phyloP scores from a whole-genome alignment of 768 basidiomycete genomes.

The Amanita fuliginea region DNA sequence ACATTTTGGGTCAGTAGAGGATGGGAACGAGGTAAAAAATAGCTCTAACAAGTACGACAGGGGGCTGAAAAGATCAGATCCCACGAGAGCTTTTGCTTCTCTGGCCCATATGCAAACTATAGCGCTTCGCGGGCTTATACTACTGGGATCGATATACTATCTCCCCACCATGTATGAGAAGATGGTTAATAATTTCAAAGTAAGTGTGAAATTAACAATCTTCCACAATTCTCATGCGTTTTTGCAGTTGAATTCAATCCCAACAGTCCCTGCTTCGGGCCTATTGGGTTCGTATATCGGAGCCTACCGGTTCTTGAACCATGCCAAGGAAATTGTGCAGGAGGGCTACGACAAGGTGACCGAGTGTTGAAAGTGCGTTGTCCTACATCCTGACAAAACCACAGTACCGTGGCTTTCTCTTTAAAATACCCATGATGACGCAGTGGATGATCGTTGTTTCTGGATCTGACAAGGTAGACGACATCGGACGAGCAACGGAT shows the following conservation, averaged over 20 bases:
- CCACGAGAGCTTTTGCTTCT: too few relatives aligned
- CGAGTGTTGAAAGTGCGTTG: neutral
- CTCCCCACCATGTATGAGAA: neutral
- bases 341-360: slow-evolving; percentile 22
- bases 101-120: neutral
- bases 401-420: slow-evolving; percentile 19
- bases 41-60: neutral
- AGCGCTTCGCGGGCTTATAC: neutral
- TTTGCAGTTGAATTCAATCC: neutral
- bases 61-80: neutral
- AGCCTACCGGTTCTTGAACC: slow-evolving; percentile 13
- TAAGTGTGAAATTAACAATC: neutral
- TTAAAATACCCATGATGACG: slow-evolving; percentile 32
- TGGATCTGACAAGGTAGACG: slow-evolving; percentile 27
- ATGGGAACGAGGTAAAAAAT: neutral
- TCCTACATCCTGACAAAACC: neutral
- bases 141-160: neutral
- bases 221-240: neutral
- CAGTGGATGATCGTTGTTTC: slow-evolving; percentile 36
- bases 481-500: slow-evolving; percentile 34
- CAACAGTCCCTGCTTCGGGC: neutral
- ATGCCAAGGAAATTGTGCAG: slow-evolving; percentile 16
- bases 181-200: neutral
- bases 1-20: neutral
- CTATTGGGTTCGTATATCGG: slow-evolving; percentile 18